Conservation (phyloP, 208 protist species). For the Vickermania spadyakhi region DNA sequence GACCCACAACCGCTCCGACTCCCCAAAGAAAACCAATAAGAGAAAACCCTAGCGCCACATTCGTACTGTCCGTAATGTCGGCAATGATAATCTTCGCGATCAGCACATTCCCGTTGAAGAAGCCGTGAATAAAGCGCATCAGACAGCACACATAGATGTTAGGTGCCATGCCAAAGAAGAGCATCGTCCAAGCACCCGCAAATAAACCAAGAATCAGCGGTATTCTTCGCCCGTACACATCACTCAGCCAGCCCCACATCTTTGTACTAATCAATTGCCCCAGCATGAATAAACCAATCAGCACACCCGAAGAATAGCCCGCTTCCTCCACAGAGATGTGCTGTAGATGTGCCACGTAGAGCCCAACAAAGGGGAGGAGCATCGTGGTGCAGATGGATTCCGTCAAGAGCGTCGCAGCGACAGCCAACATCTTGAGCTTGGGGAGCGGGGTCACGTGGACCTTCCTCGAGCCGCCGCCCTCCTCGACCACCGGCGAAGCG, state of each 20-base stretch:
- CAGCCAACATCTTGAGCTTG: conserved; percentile 31
- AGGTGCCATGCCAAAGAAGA: conserved; percentile 47
- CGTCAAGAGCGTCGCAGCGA: conserved; percentile 36
- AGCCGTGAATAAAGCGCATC: conserved; percentile 60
- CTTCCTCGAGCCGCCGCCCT: too few relatives aligned
- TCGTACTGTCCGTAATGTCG: conserved; percentile 66
- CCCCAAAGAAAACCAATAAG: conserved; percentile 91
- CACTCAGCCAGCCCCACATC: conserved; percentile 33
- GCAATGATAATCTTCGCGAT: conserved; percentile 71
- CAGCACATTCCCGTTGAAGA: conserved; percentile 68
- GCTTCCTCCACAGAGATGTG: conserved; percentile 14
- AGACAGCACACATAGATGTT: conserved; percentile 38
- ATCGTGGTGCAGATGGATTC: conserved; percentile 31
- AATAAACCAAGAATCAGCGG: conserved; percentile 22
- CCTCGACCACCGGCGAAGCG: too few relatives aligned
- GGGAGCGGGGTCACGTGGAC: conserved; percentile 35
- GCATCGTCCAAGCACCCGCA: conserved; percentile 17
- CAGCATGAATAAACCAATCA: conserved; percentile 36
- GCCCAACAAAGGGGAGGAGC: conserved; percentile 36
- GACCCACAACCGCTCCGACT: conserved; percentile 47
- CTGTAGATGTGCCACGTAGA: conserved; percentile 22
- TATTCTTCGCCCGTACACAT: conserved; percentile 25
- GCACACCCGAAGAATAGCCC: conserved; percentile 25
- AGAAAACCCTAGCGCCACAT: conserved; percentile 86
- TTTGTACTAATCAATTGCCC: conserved; percentile 27